phyloP scores from a whole-genome alignment of 1,284 basidiomycete species.

The Pholiota adiposa region DNA sequence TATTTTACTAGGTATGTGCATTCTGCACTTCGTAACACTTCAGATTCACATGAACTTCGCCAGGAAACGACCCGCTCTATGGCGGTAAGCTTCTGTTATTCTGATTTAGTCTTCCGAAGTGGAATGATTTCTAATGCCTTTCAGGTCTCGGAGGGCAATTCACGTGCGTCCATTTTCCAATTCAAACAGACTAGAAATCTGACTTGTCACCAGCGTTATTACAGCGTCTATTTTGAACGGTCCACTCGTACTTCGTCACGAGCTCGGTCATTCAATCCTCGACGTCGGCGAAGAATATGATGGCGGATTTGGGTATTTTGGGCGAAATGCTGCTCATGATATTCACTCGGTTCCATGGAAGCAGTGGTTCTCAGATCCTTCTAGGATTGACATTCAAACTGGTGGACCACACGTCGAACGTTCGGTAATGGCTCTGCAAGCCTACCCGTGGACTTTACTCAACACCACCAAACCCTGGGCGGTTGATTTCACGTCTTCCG shows the following conservation, averaged over 20 bases:
- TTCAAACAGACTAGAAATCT: background rate
- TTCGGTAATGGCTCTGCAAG: constrained; percentile 76
- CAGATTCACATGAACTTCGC: background rate
- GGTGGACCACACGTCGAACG: constrained; percentile 59
- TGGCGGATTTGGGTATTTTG: constrained; percentile 78
- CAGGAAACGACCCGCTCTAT: constrained; percentile 82
- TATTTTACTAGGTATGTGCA: constrained; percentile 67
- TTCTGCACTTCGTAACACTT: background rate
- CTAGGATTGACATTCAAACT: constrained; percentile 17
- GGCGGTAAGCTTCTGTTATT: constrained; percentile 57
- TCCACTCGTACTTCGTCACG: constrained; percentile 79
- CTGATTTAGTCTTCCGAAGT: constrained; percentile 1
- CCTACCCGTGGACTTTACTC: constrained; percentile 76
- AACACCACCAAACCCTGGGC: constrained; percentile 64
- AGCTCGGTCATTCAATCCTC: constrained; percentile 84
- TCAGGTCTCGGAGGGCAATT: constrained; percentile 81
- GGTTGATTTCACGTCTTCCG: constrained; percentile 66
- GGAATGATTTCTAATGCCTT: background rate
- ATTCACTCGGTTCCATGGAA: constrained; percentile 63
- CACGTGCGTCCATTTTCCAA: constrained; percentile 57
- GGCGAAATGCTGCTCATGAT: constrained; percentile 66
- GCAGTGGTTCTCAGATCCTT: constrained; percentile 66
- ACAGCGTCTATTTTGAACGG: constrained; percentile 83
- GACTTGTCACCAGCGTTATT: constrained; percentile 57
- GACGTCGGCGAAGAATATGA: constrained; percentile 88